Evolutionary conservation across 2,329 filamentous ascomycete genomes (phyloP), one percentile per base, ranked within the genome.

Genomic region (Fusarium domesticum): DNA sequence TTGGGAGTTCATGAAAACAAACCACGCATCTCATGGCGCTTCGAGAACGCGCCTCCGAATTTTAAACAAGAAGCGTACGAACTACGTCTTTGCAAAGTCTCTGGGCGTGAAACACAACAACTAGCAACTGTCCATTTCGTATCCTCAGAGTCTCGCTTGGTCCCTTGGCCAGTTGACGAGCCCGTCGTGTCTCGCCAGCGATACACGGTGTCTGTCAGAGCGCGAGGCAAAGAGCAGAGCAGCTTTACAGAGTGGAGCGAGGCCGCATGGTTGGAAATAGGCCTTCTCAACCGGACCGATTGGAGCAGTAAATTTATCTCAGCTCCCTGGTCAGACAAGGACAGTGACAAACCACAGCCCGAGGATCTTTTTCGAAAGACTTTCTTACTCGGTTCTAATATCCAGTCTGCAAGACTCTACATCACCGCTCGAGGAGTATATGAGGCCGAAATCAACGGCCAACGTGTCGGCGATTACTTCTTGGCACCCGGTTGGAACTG

Each of bases 401-500:
- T 56, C 2, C 5, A 25, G 2, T 41, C 43, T 0, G 54, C 54
- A 23, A 36, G 48, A 5, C 56, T 77, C 0, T 76, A 77, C 39
- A 69, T 75, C 19, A 75, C 74, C 0, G 64, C 68, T 0, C 62
- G 69, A 5, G 75, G 75, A 1, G 45, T 77, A 2, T 78, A 75
- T 45, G 64, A 71, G 23, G 70, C 69, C 0, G 66, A 67, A 20
- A 70, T 80, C 43, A 78, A 6, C 50, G 59, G 20, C 58, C 49
- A 74, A 0, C 56, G 59, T 5, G 66, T 76, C 2, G 69, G 70
- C 0, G 66, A 70, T 17, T 48, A 64, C 2, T 65, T 69, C 17
- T 59, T 78, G 28, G 71, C 75, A 16, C 77, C 76, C 0, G 76
- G 77, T 0, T 80, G 76, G 74, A 70, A 70, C 36, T 69, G 67